Evolutionary conservation across 2,329 filamentous ascomycete genomes (phyloP).

Genomic region (Pestalotiopsis sp.): DNA sequence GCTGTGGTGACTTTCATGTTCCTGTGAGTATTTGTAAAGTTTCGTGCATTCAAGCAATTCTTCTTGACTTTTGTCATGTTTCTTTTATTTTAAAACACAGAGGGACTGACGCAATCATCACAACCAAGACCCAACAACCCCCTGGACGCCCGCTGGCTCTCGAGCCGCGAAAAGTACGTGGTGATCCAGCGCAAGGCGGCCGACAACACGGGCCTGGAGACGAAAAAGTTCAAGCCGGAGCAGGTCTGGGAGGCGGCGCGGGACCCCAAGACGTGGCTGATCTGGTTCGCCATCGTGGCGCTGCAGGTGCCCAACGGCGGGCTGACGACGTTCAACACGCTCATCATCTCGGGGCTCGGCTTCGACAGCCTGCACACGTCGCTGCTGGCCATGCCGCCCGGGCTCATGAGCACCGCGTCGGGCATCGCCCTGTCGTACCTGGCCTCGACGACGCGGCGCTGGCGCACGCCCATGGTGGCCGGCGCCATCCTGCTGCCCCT

Average conservation of each 20-base stretch:
- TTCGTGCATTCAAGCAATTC: too few relatives aligned
- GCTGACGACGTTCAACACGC: constrained; percentile 17
- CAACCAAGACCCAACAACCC: constrained; percentile 18
- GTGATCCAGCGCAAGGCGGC: constrained; percentile 23
- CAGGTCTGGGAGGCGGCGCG: constrained; percentile 21
- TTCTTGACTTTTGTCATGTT: too few relatives aligned
- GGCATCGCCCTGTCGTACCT: constrained; percentile 23
- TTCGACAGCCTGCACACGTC: constrained; percentile 14
- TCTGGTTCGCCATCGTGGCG: constrained; percentile 23
- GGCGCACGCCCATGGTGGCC: constrained; percentile 26
- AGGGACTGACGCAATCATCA: background rate
- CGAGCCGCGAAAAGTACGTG: constrained; percentile 17
- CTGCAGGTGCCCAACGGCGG: constrained; percentile 23
- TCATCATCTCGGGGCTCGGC: constrained; percentile 18
- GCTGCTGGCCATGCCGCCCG: constrained; percentile 15
- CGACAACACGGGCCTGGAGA: constrained; percentile 24
- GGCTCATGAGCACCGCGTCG: constrained; percentile 23
- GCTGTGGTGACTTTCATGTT: constrained; percentile 22
- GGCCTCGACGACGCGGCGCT: constrained; percentile 11
- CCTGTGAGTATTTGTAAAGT: constrained; percentile 12
- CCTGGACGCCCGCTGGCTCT: constrained; percentile 17
- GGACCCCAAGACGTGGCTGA: constrained; percentile 25
- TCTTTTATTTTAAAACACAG: background rate
- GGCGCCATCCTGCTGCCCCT: constrained; percentile 35
- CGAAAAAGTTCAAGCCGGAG: constrained; percentile 20